These are phyloP conservation scores for Microbotryum lychnidis-dioicae DNA, from an alignment of 1,284 basidiomycete species.

Conservation along the genomic window DNA sequence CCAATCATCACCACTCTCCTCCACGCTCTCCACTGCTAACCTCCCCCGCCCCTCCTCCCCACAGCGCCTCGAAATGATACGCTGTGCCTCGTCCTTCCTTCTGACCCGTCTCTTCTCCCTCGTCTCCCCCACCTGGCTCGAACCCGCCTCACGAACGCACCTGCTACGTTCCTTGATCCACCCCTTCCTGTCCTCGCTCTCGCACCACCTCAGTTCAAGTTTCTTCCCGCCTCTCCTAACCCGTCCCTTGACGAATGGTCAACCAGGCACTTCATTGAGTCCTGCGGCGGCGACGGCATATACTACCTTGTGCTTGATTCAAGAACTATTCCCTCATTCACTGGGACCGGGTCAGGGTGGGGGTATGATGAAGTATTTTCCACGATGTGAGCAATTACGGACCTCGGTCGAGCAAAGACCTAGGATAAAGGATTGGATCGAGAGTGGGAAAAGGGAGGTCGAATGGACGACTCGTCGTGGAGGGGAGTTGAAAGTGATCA, in stretches of 20 bases:
- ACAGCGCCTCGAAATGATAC: constrained; percentile 4
- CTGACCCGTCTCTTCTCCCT: not conserved
- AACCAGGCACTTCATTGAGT: not conserved
- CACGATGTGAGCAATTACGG: not conserved
- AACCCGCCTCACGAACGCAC: not conserved
- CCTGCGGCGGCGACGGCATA: not conserved
- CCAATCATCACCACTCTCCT: too few species aligned
- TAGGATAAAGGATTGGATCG: not conserved
- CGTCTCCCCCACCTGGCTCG: not conserved
- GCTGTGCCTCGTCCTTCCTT: not conserved
- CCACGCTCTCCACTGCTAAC: too few species aligned
- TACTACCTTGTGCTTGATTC: not conserved
- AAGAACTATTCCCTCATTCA: not conserved
- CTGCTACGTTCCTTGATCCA: not conserved
- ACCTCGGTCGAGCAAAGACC: not conserved
- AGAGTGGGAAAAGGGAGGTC: not conserved
- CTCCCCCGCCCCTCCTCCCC: too few species aligned
- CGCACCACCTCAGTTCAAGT: not conserved
- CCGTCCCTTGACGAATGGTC: not conserved
- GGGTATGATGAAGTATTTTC: not conserved
- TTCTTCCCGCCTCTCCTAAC: not conserved
- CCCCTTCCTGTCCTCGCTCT: constrained; percentile 1
- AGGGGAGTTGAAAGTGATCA: too few species aligned
- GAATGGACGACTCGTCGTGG: too few species aligned
- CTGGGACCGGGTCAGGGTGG: not conserved